Evolutionary conservation across 495 filamentous ascomycete genomes (phyloP).

Genomic region (Platismatia glauca): DNA sequence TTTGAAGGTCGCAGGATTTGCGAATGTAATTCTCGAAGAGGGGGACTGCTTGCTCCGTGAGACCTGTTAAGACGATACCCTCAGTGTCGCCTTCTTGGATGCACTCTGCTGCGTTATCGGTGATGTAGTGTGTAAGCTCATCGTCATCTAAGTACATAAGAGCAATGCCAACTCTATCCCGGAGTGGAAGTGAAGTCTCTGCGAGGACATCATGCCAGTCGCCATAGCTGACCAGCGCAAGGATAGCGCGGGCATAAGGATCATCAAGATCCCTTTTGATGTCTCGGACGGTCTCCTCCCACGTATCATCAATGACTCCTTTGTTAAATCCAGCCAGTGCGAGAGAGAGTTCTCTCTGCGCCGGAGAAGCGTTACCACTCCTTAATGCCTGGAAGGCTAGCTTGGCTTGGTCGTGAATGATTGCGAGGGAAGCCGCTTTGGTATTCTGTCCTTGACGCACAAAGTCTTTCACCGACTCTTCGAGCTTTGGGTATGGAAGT

Average conservation of each 20-base stretch:
- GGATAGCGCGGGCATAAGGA: constrained; percentile 78
- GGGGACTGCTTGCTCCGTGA: constrained; percentile 67
- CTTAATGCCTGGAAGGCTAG: constrained; percentile 40
- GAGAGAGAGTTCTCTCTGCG: constrained; percentile 45
- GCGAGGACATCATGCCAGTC: constrained; percentile 78
- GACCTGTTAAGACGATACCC: constrained; percentile 79
- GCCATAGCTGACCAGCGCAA: constrained; percentile 82
- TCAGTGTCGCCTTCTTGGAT: constrained; percentile 74
- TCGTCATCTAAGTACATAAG: constrained; percentile 74
- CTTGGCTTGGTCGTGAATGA: constrained; percentile 62
- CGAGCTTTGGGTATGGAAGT: constrained; percentile 51
- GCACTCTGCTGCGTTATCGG: constrained; percentile 49
- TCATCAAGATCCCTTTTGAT: constrained; percentile 63
- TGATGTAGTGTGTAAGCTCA: constrained; percentile 64
- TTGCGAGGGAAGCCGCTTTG: constrained; percentile 67
- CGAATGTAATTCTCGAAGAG: constrained; percentile 81
- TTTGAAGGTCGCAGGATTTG: constrained; percentile 83
- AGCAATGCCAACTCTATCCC: constrained; percentile 78
- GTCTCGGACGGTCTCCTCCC: constrained; percentile 46
- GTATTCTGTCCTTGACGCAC: constrained; percentile 58
- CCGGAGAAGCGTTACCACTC: constrained; percentile 36
- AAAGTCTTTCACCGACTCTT: constrained; percentile 51
- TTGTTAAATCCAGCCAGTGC: constrained; percentile 47
- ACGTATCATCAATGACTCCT: constrained; percentile 43
- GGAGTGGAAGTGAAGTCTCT: constrained; percentile 72